Percentiles rank a stretch among this genome's conserved stretches.
Conservation (phyloP, 768 basidiomycete species). For the Pleurotus tuoliensis region DNA sequence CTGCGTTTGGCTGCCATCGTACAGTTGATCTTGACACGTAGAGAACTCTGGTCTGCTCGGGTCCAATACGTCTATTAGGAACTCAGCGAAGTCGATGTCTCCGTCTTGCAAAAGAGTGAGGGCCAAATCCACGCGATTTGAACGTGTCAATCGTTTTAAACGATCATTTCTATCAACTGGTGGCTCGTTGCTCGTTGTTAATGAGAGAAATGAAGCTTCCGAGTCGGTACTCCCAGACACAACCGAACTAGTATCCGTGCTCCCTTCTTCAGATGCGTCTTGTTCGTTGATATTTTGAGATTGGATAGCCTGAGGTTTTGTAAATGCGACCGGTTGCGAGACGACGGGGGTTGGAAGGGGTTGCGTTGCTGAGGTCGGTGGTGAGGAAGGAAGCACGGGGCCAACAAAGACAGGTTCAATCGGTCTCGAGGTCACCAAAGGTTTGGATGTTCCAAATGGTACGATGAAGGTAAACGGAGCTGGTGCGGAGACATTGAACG, state of each 20-base stretch:
- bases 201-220: too few species aligned
- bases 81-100: neutral
- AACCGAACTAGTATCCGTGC: neutral
- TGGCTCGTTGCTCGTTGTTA: neutral
- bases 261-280: neutral
- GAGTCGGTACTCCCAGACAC: neutral
- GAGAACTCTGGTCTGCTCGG: neutral
- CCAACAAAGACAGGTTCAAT: neutral
- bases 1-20: neutral
- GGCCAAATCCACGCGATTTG: constrained; percentile 1
- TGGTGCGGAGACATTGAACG: neutral
- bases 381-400: neutral
- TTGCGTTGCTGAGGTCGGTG: neutral
- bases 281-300: too few species aligned
- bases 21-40: neutral
- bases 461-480: neutral
- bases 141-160: neutral
- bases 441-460: neutral
- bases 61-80: neutral
- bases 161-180: neutral
- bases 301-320: too few species aligned
- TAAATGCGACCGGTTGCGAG: neutral
- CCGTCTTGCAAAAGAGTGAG: constrained; percentile 5
- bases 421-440: neutral
- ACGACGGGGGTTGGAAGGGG: neutral